phyloP scores from a whole-genome alignment of 352 stramenopile species.

The Globisporangium megalacanthum region DNA sequence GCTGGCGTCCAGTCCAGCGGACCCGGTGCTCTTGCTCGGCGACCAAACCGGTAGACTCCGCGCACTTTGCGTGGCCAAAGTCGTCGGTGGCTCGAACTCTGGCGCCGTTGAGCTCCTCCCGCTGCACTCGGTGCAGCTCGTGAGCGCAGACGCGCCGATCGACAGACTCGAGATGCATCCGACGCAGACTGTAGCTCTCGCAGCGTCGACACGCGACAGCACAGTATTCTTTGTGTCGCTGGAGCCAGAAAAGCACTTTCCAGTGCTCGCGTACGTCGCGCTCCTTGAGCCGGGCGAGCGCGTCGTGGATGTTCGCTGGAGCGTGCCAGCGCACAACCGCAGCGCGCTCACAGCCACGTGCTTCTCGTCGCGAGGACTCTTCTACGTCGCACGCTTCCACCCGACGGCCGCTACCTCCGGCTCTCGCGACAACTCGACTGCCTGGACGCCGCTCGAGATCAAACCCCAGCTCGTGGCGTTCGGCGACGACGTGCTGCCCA shows the following conservation, averaged over 20 bases:
- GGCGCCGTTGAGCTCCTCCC: constrained; percentile 53
- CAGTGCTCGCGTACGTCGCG: constrained; percentile 44
- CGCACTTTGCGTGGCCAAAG: constrained; percentile 45
- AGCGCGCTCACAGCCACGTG: constrained; percentile 53
- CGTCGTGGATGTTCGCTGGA: constrained; percentile 62
- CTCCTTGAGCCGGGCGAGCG: constrained; percentile 30
- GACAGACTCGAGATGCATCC: constrained; percentile 60
- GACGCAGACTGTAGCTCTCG: constrained; percentile 45
- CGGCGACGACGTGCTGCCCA: constrained; percentile 29
- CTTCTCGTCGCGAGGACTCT: constrained; percentile 39
- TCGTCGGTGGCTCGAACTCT: constrained; percentile 26
- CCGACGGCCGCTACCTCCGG: background rate
- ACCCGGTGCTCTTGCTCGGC: constrained; percentile 58
- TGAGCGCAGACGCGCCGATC: constrained; percentile 20
- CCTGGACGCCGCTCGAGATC: constrained; percentile 21
- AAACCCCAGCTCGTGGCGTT: constrained; percentile 41
- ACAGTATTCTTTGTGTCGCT: constrained; percentile 56
- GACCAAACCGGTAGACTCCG: constrained; percentile 55
- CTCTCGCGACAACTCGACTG: constrained; percentile 5
- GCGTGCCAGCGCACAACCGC: constrained; percentile 21
- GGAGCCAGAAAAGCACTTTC: constrained; percentile 69
- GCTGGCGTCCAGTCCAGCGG: constrained; percentile 32
- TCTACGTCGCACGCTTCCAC: constrained; percentile 42
- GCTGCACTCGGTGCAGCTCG: constrained; percentile 52
- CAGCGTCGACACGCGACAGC: constrained; percentile 39